Conservation (phyloP, 1,139 yeast species). For the Geotrichum bryndzae region DNA sequence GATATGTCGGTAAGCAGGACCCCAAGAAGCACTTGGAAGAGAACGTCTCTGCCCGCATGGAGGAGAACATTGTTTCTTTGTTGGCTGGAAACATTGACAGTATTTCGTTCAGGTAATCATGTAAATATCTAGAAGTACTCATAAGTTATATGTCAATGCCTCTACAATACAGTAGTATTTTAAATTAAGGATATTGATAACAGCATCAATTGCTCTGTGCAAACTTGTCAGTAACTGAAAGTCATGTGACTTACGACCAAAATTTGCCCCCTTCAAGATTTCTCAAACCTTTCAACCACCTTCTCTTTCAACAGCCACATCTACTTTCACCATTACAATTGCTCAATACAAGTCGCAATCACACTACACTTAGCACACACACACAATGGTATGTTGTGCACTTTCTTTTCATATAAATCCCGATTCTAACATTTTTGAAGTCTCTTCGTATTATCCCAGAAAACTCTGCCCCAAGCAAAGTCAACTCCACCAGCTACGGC, state of each 20-base stretch:
- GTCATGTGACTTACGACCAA: background rate
- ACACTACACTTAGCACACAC: background rate
- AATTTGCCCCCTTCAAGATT: background rate
- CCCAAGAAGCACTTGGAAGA: conserved; percentile 96
- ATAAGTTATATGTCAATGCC: background rate
- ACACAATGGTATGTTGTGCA: conserved; percentile 7
- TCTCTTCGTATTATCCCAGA: conserved; percentile 29
- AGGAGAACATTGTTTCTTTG: conserved; percentile 81
- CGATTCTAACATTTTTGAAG: conserved; percentile 11
- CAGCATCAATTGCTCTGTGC: too few relatives aligned
- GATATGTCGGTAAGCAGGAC: conserved; percentile 97
- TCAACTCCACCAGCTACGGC: conserved; percentile 26
- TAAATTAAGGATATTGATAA: too few relatives aligned
- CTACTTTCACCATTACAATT: background rate
- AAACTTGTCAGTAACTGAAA: background rate
- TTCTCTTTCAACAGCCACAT: background rate
- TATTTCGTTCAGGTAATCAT: conserved; percentile 39
- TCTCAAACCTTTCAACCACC: background rate
- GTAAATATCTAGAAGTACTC: background rate
- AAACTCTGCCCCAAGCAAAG: conserved; percentile 21
- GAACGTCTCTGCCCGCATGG: conserved; percentile 78
- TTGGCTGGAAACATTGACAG: conserved; percentile 86
- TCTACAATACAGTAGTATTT: too few relatives aligned
- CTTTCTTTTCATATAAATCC: background rate
- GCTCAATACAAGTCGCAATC: background rate